Conservation (phyloP, 306 rosid genomes). For the Morella rubra region DNA sequence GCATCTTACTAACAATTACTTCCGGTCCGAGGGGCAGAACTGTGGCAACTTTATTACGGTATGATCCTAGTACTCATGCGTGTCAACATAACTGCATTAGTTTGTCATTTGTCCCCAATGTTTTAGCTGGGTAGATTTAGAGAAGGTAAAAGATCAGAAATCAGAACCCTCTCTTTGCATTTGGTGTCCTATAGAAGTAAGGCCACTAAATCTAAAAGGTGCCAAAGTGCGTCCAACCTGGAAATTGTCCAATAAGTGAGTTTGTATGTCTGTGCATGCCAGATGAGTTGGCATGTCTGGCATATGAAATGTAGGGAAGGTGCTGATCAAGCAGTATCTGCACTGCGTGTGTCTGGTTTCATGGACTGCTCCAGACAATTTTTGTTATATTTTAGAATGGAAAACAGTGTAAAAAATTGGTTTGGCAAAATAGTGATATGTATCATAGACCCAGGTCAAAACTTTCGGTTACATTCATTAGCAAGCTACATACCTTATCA, state of each 20-base stretch:
- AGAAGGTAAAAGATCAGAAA: neutral
- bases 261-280: neutral
- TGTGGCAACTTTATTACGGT: constrained; percentile 93
- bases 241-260: neutral
- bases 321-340: neutral
- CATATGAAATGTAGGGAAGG: neutral
- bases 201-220: neutral
- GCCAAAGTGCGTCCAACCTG: neutral
- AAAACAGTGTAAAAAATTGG: neutral
- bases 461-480: neutral
- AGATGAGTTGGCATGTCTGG: neutral
- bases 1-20: constrained; percentile 67
- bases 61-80: constrained; percentile 19
- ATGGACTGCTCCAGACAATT: neutral
- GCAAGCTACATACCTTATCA: neutral
- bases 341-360: constrained; percentile 1
- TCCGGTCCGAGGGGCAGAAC: constrained; percentile 84
- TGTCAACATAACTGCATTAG: too few relatives aligned
- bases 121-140: neutral
- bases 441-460: neutral
- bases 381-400: neutral
- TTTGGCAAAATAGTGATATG: neutral
- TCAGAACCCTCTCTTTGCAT: neutral
- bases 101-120: too few relatives aligned
- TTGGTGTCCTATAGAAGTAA: neutral